Evolutionary conservation across 352 stramenopile genomes (phyloP), one percentile per base, ranked within the genome.

Genomic region (Phytophthora brassicae): DNA sequence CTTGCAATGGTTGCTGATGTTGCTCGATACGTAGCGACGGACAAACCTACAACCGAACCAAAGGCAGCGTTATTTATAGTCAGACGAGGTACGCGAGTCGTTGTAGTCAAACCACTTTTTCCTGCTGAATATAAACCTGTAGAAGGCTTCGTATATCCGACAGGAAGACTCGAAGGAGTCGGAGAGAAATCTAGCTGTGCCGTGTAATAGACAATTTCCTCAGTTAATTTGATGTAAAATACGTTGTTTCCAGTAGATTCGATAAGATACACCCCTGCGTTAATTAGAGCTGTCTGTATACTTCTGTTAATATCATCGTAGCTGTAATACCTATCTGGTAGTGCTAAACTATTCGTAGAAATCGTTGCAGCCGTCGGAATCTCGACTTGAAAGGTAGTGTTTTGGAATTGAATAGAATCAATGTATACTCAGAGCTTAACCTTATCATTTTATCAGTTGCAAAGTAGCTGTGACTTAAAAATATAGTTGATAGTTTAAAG

Each of bases 61-160:
- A 60, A 60, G 1, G 39, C 41, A 14, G 52, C 42, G 52, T 45
- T 60, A 16, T 60, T 26, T 4, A 60, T 60, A 12, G 52, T 60
- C 5, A 60, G 9, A 22, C 52, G 19, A 19, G 41, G 42, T 36
- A 60, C 52, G 29, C 42, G 41, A 22, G 51, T 59, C 13, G 51
- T 59, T 6, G 39, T 59, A 20, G 50, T 35, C 5, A 49, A 31
- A 16, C 51, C 51, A 50, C 23, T 26, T 20, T 39, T 39, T 16
- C 52, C 52, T 46, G 52, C 13, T 28, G 29, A 52, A 8, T 52
- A 41, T 41, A 41, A 5, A 11, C 35, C 44, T 24, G 44, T 28
- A 28, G 26, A 7, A 26, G 44, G 44, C 17, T 26, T 39, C 19
- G 44, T 26, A n/a, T 51, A 51, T 29, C 44, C 26, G 24, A 9